Evolutionary conservation across 192 early-diverging fungal species (phyloP), one percentile per base, ranked within the genome.

Genomic region (Spinellus fusiger): DNA sequence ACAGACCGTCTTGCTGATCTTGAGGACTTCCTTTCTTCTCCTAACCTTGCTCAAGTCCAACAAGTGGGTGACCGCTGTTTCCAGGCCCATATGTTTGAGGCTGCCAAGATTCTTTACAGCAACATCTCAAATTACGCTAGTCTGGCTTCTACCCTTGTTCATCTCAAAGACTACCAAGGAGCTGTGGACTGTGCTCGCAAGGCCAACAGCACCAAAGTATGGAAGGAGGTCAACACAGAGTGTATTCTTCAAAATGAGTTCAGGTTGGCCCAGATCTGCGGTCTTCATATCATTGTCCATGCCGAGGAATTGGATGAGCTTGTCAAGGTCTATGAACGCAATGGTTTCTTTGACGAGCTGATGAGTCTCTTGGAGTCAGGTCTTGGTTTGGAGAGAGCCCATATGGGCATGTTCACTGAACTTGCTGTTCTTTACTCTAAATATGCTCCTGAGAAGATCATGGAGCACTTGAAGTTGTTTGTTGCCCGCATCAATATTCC

Each of bases 401-500:
- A 99, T 68, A 99, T 99, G 97, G 97, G 97, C 54, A 99, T 99
- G 97, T 99, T 99, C 68, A 99, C 97, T 0, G 97, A 99, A 78
- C 79, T 99, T 40, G 94, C 94, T 5, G 92, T 99, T 54, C 76
- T 97, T 64, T 99, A 99, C 79, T 89, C 92, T 69, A 97, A 95
- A 73, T 96, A 99, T 84, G 82, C 84, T 16, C 88, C 93, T 0
- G 96, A 96, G 62, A 85, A 89, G 54, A 86, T 98, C 76, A 94
- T 95, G 89, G 95, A 97, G 68, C 97, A 99, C 60, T 81, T 99
- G 60, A 93, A 94, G 70, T 80, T 98, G 50, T 98, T 94, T 77
- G 95, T 92, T 84, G 89, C 91, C 55, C 92, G 97, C 52, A 89
- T 98, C 80, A 99, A 99, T 75, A 97, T 97, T 54, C 95, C 97